A percentile compares a stretch with the other conserved stretches of the same genome.
phyloP scores from a whole-genome alignment of 495 filamentous ascomycete genomes.

The Podospora anserina region DNA sequence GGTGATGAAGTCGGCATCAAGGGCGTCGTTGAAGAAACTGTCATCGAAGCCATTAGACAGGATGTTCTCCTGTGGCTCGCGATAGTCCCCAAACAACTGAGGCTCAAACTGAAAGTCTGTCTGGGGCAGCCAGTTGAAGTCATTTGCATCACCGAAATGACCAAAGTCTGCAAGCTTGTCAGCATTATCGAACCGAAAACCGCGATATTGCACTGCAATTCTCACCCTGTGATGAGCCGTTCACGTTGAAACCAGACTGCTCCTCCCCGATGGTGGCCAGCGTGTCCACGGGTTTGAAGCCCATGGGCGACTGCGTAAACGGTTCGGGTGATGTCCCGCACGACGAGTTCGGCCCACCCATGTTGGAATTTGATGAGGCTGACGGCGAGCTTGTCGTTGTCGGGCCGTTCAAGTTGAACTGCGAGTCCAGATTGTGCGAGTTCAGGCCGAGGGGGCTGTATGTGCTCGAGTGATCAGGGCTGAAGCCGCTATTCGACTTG shows the following conservation, averaged over 20 bases:
- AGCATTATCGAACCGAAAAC: slow-evolving; percentile 2
- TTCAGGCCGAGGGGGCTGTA: slow-evolving; percentile 27
- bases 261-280: slow-evolving; percentile 57
- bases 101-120: slow-evolving; percentile 90
- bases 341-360: slow-evolving; percentile 63
- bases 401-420: slow-evolving; percentile 37
- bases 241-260: slow-evolving; percentile 17
- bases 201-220: background rate
- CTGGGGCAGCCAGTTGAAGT: slow-evolving; percentile 77
- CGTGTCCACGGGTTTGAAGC: slow-evolving; percentile 59
- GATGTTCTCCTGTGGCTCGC: slow-evolving; percentile 79
- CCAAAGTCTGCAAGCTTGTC: slow-evolving; percentile 31
- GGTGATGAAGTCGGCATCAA: slow-evolving; percentile 71
- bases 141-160: slow-evolving; percentile 33
- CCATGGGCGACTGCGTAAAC: slow-evolving; percentile 51
- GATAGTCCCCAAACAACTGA: slow-evolving; percentile 86
- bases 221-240: slow-evolving; percentile 9
- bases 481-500: slow-evolving; percentile 31
- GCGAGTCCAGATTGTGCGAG: slow-evolving; percentile 48
- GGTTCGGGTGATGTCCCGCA: slow-evolving; percentile 64
- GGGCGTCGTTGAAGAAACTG: slow-evolving; percentile 62
- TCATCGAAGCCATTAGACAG: slow-evolving; percentile 37
- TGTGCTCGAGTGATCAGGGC: slow-evolving; percentile 25
- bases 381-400: slow-evolving; percentile 57
- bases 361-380: slow-evolving; percentile 57